Percentiles rank a stretch among this genome's conserved stretches.
phyloP scores from a whole-genome alignment of 1,284 basidiomycete genomes.

The Bondarzewia mesenterica region DNA sequence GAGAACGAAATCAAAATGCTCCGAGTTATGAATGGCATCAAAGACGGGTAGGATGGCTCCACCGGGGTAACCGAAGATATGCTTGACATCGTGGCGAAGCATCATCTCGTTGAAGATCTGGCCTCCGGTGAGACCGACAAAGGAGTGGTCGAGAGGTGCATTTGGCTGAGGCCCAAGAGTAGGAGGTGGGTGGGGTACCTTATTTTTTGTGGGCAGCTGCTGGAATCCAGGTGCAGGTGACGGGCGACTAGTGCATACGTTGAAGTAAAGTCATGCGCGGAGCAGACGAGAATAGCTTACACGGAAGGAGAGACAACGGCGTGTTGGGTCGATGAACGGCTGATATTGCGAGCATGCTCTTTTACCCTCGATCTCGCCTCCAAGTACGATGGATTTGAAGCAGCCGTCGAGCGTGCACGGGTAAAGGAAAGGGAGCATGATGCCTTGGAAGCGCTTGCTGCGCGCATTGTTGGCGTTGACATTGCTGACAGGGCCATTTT shows the following conservation, averaged over 20 bases:
- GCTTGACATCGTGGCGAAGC: constrained; percentile 92
- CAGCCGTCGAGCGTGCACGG: constrained; percentile 46
- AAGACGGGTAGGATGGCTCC: constrained; percentile 98
- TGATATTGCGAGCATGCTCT: constrained; percentile 59
- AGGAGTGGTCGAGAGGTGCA: constrained; percentile 62
- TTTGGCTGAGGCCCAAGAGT: constrained; percentile 38
- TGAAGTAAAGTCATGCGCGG: constrained; percentile 1
- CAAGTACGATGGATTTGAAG: constrained; percentile 41
- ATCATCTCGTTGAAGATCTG: constrained; percentile 99
- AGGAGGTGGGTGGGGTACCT: constrained; percentile 33
- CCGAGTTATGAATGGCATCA: constrained; percentile 96
- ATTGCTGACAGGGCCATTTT: constrained; percentile 23
- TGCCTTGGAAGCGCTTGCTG: constrained; percentile 35
- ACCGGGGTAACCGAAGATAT: constrained; percentile 97
- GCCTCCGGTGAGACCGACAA: constrained; percentile 92
- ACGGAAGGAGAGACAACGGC: constrained; percentile 54
- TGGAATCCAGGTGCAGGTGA: constrained; percentile 59
- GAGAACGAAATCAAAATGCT: constrained; percentile 92
- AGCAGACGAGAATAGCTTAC: constrained; percentile 26
- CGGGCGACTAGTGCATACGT: constrained; percentile 45
- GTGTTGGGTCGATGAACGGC: constrained; percentile 48
- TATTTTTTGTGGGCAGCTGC: constrained; percentile 50
- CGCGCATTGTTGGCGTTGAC: constrained; percentile 29
- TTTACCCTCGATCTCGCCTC: constrained; percentile 68
- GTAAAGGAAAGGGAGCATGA: constrained; percentile 30